These are phyloP conservation scores for Eleusine coracana DNA, from an alignment of 176 grass and related monocot genomes.

Conservation along the genomic window DNA sequence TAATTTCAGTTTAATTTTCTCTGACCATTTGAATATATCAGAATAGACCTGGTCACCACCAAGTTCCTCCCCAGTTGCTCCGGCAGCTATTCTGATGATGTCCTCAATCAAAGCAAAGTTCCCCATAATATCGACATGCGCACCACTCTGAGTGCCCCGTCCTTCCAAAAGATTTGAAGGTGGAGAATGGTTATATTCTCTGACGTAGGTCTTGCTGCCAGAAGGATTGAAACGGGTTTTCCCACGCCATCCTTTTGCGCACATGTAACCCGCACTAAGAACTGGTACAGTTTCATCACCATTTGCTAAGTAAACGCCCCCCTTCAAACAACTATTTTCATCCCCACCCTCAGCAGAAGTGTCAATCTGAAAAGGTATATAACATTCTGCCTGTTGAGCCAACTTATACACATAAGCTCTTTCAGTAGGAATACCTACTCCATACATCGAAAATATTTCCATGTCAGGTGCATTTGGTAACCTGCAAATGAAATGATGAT, in stretches of 20 bases:
- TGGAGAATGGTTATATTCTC: conserved; percentile 87
- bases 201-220: conserved; percentile 74
- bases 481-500: conserved; percentile 53
- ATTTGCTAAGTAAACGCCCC: conserved; percentile 76
- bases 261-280: conserved; percentile 92
- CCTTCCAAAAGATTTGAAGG: conserved; percentile 87
- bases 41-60: conserved; percentile 88
- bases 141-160: conserved; percentile 92
- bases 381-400: conserved; percentile 69
- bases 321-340: conserved; percentile 74
- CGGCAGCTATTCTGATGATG: conserved; percentile 87
- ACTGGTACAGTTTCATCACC: conserved; percentile 98
- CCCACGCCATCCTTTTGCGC: conserved; percentile 91
- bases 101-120: conserved; percentile 97
- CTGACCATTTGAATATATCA: conserved; percentile 93
- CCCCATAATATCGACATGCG: conserved; percentile 98
- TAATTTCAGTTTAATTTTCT: conserved; percentile 75
- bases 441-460: conserved; percentile 99
- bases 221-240: conserved; percentile 95
- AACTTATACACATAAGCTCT: conserved; percentile 97
- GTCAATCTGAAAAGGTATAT: conserved; percentile 96
- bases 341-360: conserved; percentile 71
- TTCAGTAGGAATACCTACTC: conserved; percentile 96
- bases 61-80: conserved; percentile 77
- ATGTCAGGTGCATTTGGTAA: conserved; percentile 88